These are phyloP conservation scores for Penicillium waksmanii DNA, from an alignment of 495 filamentous ascomycete genomes.

Conservation along the genomic window DNA sequence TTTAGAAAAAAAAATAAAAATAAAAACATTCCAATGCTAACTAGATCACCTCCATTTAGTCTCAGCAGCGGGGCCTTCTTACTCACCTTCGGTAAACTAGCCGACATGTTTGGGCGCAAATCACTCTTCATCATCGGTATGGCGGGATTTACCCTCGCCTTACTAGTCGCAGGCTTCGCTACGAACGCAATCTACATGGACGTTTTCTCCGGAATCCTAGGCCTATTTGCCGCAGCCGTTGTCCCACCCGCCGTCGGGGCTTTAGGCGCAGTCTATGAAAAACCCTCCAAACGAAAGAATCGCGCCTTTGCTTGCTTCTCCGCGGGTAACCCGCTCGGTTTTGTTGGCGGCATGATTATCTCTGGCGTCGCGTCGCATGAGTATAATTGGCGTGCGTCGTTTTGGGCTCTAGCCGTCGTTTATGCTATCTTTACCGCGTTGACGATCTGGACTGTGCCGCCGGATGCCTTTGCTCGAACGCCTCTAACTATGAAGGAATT, in stretches of 20 bases:
- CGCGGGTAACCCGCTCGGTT: slow-evolving; percentile 70
- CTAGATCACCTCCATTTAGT: slow-evolving; percentile 31
- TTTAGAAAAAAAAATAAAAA: not conserved
- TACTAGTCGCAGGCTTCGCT: slow-evolving; percentile 63
- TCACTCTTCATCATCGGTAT: slow-evolving; percentile 68
- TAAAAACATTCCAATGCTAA: slow-evolving; percentile 14
- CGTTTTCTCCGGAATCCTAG: slow-evolving; percentile 65
- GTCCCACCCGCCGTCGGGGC: slow-evolving; percentile 70
- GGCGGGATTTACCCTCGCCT: slow-evolving; percentile 62
- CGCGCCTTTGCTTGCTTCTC: slow-evolving; percentile 69
- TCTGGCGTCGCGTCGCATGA: slow-evolving; percentile 69
- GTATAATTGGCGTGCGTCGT: slow-evolving; percentile 67
- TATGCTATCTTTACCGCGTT: slow-evolving; percentile 61
- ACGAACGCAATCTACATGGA: slow-evolving; percentile 66
- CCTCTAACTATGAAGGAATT: slow-evolving; percentile 51
- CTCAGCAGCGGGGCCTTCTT: slow-evolving; percentile 73
- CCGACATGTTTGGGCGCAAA: slow-evolving; percentile 75
- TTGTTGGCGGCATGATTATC: slow-evolving; percentile 68
- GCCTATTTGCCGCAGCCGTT: slow-evolving; percentile 63
- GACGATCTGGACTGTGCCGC: slow-evolving; percentile 67
- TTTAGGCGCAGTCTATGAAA: slow-evolving; percentile 65
- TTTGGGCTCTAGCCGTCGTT: slow-evolving; percentile 66
- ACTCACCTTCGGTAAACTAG: slow-evolving; percentile 72
- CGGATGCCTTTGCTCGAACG: slow-evolving; percentile 51
- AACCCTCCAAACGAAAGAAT: slow-evolving; percentile 66